phyloP scores from a whole-genome alignment of 352 stramenopile genomes.

The Phytophthora foliorum region DNA sequence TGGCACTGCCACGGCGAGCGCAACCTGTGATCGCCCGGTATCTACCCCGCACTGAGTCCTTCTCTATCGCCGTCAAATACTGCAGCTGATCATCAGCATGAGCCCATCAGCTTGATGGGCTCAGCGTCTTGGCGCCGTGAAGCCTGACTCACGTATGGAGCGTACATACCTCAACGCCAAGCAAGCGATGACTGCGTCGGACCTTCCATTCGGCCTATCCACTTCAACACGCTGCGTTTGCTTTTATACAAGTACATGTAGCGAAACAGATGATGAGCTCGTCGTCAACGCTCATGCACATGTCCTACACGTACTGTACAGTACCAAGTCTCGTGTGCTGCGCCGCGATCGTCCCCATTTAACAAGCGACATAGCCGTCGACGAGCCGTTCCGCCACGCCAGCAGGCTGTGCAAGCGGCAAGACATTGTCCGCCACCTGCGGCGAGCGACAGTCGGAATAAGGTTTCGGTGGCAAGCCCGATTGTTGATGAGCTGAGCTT shows the following conservation, averaged over 20 bases:
- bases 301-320: too few relatives aligned
- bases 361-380: slow-evolving; percentile 26
- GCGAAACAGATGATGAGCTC: background rate
- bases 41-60: slow-evolving; percentile 7
- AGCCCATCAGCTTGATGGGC: too few relatives aligned
- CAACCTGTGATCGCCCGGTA: slow-evolving; percentile 27
- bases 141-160: slow-evolving; percentile 29
- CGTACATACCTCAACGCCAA: background rate
- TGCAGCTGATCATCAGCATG: too few relatives aligned
- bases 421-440: background rate
- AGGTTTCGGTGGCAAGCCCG: slow-evolving; percentile 41
- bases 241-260: too few relatives aligned
- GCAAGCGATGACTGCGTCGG: slow-evolving; percentile 32
- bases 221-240: slow-evolving; percentile 26
- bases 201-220: slow-evolving; percentile 28
- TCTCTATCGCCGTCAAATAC: slow-evolving; percentile 11
- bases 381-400: slow-evolving; percentile 20
- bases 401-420: slow-evolving; percentile 17
- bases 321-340: background rate
- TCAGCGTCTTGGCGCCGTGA: slow-evolving; percentile 15
- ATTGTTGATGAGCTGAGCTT: slow-evolving; percentile 25
- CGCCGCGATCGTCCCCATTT: background rate
- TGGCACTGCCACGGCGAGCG: background rate
- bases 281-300: background rate
- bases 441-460: slow-evolving; percentile 17